Evolutionary conservation across 208 protist genomes (phyloP), one percentile per base, ranked within the genome.

Genomic region (Crithidia mellificae): DNA sequence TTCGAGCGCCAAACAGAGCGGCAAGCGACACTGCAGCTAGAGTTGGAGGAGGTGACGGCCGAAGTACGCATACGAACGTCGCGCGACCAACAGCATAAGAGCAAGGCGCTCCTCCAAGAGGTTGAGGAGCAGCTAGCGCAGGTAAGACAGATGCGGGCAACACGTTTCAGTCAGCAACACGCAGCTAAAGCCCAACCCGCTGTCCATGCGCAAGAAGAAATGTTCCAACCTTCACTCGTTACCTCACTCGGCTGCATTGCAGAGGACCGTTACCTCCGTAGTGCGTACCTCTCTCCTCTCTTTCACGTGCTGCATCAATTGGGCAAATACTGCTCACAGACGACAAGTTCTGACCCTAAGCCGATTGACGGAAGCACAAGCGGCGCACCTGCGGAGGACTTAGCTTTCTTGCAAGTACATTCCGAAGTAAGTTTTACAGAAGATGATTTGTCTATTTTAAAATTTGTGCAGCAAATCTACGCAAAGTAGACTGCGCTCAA

Each of bases 1-100:
- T 36, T 27, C 6, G 56, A 39, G 19, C 12, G 27, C 17, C 46
- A 62, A 20, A 68, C 19, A 22, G 58, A 41, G 25, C 72, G 66
- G 14, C 36, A 56, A 9, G 62, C 55, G 7, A 63, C 61, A n/a
- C 58, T 76, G 38, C 59, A 70, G 46, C 4, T 30, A 1, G 63
- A 76, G 41, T 36, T 76, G 17, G 63, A 69, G 0, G 17, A 8
- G 0, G 54, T 41, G 0, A 53, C 39, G 2, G 30, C 56, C n/a
- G 54, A 54, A 49, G 25, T 76, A 2, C 1, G 17, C 12, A 41
- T 25, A 8, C 4, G 22, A 12, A 30, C 2, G 4, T 46, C 49
- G 7, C 29, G 24, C 4, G n/a, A 27, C 9, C 32, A 34, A 9
- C 6, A 17, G 32, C 0, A 17, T 29, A 9, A 11, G 38, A 17